Evolutionary conservation across 345 rosid species (phyloP).

Genomic region (Balakata baccata): DNA sequence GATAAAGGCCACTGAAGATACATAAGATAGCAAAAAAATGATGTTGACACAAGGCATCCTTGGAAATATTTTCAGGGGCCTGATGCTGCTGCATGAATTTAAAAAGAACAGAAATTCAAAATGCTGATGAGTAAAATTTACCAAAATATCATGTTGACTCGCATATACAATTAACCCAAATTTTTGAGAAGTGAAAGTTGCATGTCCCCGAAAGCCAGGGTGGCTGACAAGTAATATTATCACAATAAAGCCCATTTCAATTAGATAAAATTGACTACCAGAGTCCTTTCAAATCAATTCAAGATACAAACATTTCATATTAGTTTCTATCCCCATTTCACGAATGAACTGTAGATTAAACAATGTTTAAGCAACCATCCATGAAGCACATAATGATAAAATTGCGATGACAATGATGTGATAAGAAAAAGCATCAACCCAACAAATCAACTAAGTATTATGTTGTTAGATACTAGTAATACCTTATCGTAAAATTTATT

Average conservation of each 20-base stretch:
- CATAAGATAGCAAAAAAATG: constrained; percentile 73
- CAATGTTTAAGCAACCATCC: neutral
- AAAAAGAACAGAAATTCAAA: constrained; percentile 16
- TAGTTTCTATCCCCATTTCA: neutral
- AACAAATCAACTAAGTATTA: neutral
- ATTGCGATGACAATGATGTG: neutral
- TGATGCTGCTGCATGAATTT: constrained; percentile 50
- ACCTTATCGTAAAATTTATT: neutral
- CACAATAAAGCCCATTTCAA: neutral
- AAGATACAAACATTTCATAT: neutral
- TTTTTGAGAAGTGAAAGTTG: neutral
- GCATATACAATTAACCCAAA: neutral
- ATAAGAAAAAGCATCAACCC: neutral
- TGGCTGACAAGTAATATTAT: neutral
- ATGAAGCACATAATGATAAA: neutral
- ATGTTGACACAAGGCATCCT: constrained; percentile 58
- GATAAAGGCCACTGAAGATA: constrained; percentile 63
- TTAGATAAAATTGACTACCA: neutral
- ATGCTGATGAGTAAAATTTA: neutral
- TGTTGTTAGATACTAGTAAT: neutral
- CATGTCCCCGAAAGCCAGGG: neutral
- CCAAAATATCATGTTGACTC: neutral
- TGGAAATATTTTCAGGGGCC: constrained; percentile 43
- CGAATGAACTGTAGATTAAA: neutral
- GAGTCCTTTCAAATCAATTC: neutral